Evolutionary conservation across 23 red algal genomes (phyloP).

Genomic region (Pyropia haitanensis): DNA sequence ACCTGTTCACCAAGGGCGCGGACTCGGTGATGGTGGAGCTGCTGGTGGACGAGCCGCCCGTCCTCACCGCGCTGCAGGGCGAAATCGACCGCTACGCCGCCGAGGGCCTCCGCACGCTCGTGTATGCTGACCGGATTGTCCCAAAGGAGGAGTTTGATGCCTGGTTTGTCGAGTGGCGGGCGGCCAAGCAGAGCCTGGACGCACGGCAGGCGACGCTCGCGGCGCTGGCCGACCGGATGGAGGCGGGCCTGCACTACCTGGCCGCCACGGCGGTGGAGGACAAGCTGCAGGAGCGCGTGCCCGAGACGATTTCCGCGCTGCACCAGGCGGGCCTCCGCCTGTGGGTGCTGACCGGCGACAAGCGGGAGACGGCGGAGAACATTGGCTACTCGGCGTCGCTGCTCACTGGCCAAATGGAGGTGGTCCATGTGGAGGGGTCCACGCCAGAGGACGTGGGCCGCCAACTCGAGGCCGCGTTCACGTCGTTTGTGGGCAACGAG

Average conservation of each 20-base stretch:
- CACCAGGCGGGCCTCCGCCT: conserved; percentile 17
- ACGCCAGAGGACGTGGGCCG: not conserved
- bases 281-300: conserved; percentile 13
- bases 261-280: conserved; percentile 24
- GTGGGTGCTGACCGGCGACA: conserved; percentile 33
- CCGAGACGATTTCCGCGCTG: conserved; percentile 16
- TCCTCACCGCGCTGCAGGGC: conserved; percentile 1
- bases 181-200: conserved; percentile 1
- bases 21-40: conserved; percentile 24
- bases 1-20: conserved; percentile 20
- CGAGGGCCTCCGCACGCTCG: conserved; percentile 27
- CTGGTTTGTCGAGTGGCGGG: conserved; percentile 2
- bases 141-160: conserved; percentile 3
- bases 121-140: conserved; percentile 1
- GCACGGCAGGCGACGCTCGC: not conserved
- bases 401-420: not conserved
- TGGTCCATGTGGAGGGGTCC: not conserved
- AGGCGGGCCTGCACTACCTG: conserved; percentile 5
- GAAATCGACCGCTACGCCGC: conserved; percentile 35
- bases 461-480: conserved; percentile 4
- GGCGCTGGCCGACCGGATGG: conserved; percentile 9
- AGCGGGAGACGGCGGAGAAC: conserved; percentile 28
- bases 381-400: conserved; percentile 14
- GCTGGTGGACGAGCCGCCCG: conserved; percentile 15
- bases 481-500: not conserved